These are phyloP conservation scores for Helenozyma baotianmanensis DNA, from an alignment of 805 yeast species.

Conservation along the genomic window DNA sequence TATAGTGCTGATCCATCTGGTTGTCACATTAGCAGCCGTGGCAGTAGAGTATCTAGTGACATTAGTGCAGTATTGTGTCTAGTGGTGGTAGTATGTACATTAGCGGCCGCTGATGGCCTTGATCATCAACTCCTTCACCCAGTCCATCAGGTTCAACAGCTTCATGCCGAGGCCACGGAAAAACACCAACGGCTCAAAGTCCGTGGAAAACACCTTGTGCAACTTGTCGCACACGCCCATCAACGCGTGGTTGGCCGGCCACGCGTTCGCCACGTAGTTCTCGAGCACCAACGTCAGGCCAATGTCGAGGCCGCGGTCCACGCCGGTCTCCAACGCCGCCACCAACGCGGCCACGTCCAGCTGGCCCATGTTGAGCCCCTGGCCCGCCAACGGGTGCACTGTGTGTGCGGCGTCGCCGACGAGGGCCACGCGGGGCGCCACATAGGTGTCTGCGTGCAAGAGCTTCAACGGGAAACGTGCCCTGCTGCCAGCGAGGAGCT, in stretches of 20 bases:
- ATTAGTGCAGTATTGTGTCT: too few relatives aligned
- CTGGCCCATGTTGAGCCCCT: conserved; percentile 97
- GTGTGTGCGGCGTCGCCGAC: conserved; percentile 99
- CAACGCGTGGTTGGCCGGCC: conserved; percentile 71
- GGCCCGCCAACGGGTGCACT: conserved; percentile 96
- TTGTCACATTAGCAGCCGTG: too few relatives aligned
- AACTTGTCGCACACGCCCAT: conserved; percentile 89
- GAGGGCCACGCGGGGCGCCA: conserved; percentile 80
- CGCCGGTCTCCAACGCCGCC: conserved; percentile 63
- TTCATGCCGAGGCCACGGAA: conserved; percentile 74
- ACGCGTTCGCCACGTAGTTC: conserved; percentile 81
- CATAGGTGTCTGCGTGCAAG: conserved; percentile 87
- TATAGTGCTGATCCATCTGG: too few relatives aligned
- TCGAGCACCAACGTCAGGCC: conserved; percentile 80
- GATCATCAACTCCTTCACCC: conserved; percentile 68
- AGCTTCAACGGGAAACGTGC: conserved; percentile 86
- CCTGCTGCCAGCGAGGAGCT: conserved; percentile 58
- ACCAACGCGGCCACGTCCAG: conserved; percentile 77
- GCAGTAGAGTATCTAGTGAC: too few relatives aligned
- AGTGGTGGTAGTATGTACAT: neutral
- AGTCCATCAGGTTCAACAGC: conserved; percentile 55
- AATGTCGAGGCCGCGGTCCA: conserved; percentile 77
- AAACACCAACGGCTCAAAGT: conserved; percentile 67
- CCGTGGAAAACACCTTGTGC: conserved; percentile 80
- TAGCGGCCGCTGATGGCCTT: conserved; percentile 32